These are phyloP conservation scores for Nemania diffusa DNA, from an alignment of 2,329 filamentous ascomycete genomes.

Conservation along the genomic window DNA sequence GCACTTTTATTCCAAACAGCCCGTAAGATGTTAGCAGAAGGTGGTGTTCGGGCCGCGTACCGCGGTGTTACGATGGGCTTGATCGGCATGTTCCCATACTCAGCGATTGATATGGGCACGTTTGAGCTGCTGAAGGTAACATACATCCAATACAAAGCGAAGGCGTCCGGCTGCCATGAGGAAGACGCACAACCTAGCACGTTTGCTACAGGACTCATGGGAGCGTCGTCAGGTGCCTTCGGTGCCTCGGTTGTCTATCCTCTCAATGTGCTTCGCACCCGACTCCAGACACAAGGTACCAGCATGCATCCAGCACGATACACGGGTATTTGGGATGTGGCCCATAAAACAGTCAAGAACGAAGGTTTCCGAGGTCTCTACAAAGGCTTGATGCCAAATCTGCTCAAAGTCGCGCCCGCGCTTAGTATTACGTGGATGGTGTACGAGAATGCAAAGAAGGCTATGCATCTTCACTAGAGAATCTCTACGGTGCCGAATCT, in stretches of 20 bases:
- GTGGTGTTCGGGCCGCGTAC: slow-evolving; percentile 82
- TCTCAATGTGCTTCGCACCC: slow-evolving; percentile 89
- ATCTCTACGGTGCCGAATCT: neutral
- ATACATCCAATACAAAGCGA: slow-evolving; percentile 77
- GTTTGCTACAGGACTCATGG: slow-evolving; percentile 86
- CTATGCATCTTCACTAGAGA: slow-evolving; percentile 65
- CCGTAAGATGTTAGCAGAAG: slow-evolving; percentile 83
- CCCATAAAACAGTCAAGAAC: slow-evolving; percentile 80
- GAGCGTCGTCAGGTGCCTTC: slow-evolving; percentile 89
- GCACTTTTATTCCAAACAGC: slow-evolving; percentile 84
- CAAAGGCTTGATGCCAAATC: slow-evolving; percentile 93
- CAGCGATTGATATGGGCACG: slow-evolving; percentile 93
- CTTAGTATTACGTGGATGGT: slow-evolving; percentile 95
- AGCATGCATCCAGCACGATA: slow-evolving; percentile 91
- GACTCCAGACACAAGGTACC: slow-evolving; percentile 93
- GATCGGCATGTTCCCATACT: slow-evolving; percentile 97
- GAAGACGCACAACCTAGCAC: slow-evolving; percentile 85
- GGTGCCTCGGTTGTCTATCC: slow-evolving; percentile 96
- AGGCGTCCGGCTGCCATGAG: slow-evolving; percentile 75
- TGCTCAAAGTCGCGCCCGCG: slow-evolving; percentile 95
- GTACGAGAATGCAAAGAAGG: slow-evolving; percentile 87
- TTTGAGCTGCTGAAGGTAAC: slow-evolving; percentile 91
- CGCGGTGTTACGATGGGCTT: slow-evolving; percentile 94
- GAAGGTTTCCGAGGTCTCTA: slow-evolving; percentile 90
- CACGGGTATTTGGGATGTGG: slow-evolving; percentile 89